phyloP scores from a whole-genome alignment of 352 stramenopile genomes.

The Pythium diclinum region DNA sequence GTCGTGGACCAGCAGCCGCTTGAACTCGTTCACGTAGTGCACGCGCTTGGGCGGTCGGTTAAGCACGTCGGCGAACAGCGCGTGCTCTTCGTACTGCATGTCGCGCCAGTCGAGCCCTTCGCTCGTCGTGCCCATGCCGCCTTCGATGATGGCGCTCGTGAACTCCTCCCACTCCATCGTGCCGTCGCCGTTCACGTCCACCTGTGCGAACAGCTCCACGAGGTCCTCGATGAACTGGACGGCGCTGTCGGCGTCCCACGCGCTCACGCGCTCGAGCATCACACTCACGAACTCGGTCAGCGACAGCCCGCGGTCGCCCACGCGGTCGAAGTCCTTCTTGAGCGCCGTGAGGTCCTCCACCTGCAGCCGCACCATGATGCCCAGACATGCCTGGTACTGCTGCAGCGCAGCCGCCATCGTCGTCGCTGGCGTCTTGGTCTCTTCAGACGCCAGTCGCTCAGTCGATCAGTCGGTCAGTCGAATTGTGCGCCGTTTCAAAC shows the following conservation, averaged over 20 bases:
- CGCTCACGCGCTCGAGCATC: conserved; percentile 62
- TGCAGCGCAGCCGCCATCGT: conserved; percentile 43
- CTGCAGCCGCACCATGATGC: conserved; percentile 74
- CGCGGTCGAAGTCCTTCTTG: conserved; percentile 67
- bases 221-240: conserved; percentile 69
- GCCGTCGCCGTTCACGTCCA: conserved; percentile 76
- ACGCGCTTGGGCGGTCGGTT: conserved; percentile 63
- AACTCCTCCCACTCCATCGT: conserved; percentile 86
- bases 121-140: conserved; percentile 54
- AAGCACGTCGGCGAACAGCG: conserved; percentile 43
- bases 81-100: conserved; percentile 71
- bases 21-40: conserved; percentile 55
- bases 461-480: not conserved
- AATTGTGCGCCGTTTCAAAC: conserved; percentile 5
- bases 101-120: conserved; percentile 50
- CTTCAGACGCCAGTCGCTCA: not conserved
- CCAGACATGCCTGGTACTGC: conserved; percentile 75
- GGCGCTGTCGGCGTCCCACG: conserved; percentile 50
- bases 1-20: conserved; percentile 57
- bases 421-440: too few species aligned
- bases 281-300: conserved; percentile 65
- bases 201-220: conserved; percentile 71
- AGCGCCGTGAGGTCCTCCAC: conserved; percentile 61
- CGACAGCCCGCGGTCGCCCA: conserved; percentile 44
- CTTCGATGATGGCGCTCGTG: conserved; percentile 78